phyloP scores from a whole-genome alignment of 805 yeast species.

The Candida odintsovae region DNA sequence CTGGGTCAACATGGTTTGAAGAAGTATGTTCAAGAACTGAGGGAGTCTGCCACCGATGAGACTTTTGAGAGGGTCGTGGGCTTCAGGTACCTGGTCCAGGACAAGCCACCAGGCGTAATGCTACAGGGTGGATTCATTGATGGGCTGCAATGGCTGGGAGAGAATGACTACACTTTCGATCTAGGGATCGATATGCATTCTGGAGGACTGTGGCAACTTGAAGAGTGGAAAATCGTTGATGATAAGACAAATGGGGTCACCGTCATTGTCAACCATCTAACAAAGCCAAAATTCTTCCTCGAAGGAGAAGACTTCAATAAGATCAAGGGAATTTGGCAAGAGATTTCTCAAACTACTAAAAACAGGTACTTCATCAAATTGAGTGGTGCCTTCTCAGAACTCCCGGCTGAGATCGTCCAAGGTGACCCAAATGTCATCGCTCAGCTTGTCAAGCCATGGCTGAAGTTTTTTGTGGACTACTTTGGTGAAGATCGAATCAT shows the following conservation, averaged over 20 bases:
- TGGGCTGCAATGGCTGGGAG: conserved; percentile 30
- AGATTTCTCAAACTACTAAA: conserved; percentile 10
- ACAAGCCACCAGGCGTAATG: conserved; percentile 34
- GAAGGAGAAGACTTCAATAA: conserved; percentile 8
- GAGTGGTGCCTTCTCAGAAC: conserved; percentile 37
- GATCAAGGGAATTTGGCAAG: conserved; percentile 23
- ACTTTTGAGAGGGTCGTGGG: conserved; percentile 27
- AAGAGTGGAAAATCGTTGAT: conserved; percentile 29
- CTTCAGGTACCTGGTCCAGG: conserved; percentile 38
- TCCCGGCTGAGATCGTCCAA: conserved; percentile 19
- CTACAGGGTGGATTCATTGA: conserved; percentile 23
- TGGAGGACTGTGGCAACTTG: conserved; percentile 36
- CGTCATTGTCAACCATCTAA: conserved; percentile 36
- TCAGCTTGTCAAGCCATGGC: conserved; percentile 28
- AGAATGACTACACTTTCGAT: conserved; percentile 30
- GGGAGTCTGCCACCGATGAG: conserved; percentile 10
- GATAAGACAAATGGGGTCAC: conserved; percentile 24
- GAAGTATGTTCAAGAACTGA: conserved; percentile 14
- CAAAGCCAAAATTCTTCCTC: conserved; percentile 32
- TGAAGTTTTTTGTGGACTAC: conserved; percentile 22
- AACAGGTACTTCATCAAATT: conserved; percentile 30
- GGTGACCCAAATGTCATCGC: conserved; percentile 12
- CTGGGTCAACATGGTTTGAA: conserved; percentile 23
- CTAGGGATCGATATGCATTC: conserved; percentile 36
- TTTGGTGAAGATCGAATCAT: conserved; percentile 29